A percentile compares a stretch with the other conserved stretches of the same genome.
Evolutionary conservation across 139 green algal species (phyloP).

Genomic region (Volvox reticuliferus): DNA sequence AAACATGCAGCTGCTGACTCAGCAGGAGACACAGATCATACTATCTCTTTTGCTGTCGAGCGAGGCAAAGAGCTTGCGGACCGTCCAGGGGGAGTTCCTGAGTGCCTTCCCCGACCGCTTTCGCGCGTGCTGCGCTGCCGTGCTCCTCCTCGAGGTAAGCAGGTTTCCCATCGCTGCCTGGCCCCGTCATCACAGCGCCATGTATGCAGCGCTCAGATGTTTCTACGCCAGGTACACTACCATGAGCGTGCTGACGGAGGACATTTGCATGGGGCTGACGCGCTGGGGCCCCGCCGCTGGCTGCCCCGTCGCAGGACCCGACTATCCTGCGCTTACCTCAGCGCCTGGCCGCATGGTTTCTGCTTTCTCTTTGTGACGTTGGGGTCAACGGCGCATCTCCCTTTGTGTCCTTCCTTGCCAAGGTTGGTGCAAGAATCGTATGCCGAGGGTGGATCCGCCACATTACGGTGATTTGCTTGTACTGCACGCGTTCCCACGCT

Average conservation of each 20-base stretch:
- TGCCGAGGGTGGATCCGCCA: too few relatives aligned
- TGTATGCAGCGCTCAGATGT: too few relatives aligned
- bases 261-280: too few relatives aligned
- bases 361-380: conserved; percentile 28
- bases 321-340: conserved; percentile 34
- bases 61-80: background rate
- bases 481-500: too few relatives aligned
- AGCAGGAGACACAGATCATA: conserved; percentile 1
- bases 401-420: background rate
- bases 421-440: background rate
- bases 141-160: conserved; percentile 52
- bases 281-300: background rate
- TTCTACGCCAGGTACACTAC: too few relatives aligned
- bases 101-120: conserved; percentile 49
- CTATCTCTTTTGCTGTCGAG: conserved; percentile 19
- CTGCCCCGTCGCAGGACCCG: conserved; percentile 39
- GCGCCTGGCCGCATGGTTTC: conserved; percentile 49
- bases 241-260: too few relatives aligned
- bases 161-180: too few relatives aligned
- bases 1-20: conserved; percentile 28
- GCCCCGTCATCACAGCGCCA: too few relatives aligned
- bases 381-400: conserved; percentile 7
- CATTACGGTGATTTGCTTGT: too few relatives aligned
- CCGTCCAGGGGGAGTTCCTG: conserved; percentile 23
- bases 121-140: conserved; percentile 25